phyloP scores from a whole-genome alignment of 768 basidiomycete genomes.

The Mycena vulgaris region DNA sequence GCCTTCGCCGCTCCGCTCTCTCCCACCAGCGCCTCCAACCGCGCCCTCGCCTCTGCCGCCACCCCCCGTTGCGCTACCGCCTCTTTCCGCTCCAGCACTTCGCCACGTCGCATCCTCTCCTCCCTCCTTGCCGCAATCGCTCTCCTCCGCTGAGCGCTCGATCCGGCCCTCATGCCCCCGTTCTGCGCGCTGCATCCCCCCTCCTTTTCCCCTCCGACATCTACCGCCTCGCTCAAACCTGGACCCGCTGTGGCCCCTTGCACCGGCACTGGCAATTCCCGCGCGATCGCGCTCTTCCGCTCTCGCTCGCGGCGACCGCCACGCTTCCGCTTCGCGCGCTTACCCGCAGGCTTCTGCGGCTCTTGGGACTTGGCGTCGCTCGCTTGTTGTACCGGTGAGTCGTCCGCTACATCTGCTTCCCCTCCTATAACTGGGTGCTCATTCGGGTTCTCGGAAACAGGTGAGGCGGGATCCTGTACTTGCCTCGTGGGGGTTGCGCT shows the following conservation, averaged over 20 bases:
- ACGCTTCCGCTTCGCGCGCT: too few relatives aligned
- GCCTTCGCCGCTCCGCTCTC: not conserved
- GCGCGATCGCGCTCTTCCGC: too few relatives aligned
- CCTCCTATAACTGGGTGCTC: not conserved
- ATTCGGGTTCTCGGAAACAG: not conserved
- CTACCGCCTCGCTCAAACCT: not conserved
- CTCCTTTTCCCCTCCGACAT: not conserved
- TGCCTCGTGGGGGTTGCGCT: conserved; percentile 27
- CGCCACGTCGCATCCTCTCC: not conserved
- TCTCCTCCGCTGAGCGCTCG: conserved; percentile 9
- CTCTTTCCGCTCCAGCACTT: not conserved
- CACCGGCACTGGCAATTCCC: too few relatives aligned
- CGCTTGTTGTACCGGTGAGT: not conserved
- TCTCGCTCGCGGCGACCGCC: too few relatives aligned
- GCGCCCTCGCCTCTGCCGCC: not conserved
- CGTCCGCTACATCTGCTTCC: not conserved
- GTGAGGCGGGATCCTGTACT: not conserved
- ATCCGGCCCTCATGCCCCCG: not conserved
- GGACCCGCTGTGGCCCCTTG: too few relatives aligned
- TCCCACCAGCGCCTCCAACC: not conserved
- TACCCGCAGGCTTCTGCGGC: too few relatives aligned
- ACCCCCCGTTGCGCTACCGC: not conserved
- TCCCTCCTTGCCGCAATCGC: conserved; percentile 11
- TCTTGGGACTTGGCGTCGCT: not conserved
- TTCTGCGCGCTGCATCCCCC: not conserved